phyloP scores from a whole-genome alignment of 352 stramenopile species.

The Phytopythium ostracodes region DNA sequence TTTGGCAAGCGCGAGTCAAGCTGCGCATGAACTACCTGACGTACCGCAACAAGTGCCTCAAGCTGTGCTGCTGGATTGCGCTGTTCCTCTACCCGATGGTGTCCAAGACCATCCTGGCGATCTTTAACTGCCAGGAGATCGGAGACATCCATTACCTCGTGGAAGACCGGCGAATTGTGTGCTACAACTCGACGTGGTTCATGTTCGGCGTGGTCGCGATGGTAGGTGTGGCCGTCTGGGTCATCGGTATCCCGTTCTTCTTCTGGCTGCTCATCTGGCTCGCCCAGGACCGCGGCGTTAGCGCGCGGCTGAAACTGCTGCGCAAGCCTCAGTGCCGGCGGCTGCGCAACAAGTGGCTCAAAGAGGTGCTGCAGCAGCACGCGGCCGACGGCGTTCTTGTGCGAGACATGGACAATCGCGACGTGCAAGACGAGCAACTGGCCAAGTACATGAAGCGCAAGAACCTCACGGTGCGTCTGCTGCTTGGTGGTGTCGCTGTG shows the following conservation, averaged over 20 bases:
- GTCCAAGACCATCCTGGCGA: slow-evolving; percentile 71
- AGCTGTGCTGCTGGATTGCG: slow-evolving; percentile 75
- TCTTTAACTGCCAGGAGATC: slow-evolving; percentile 82
- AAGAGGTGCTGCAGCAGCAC: slow-evolving; percentile 49
- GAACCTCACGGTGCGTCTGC: slow-evolving; percentile 56
- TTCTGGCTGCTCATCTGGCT: slow-evolving; percentile 73
- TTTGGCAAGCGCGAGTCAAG: slow-evolving; percentile 76
- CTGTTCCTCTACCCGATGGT: slow-evolving; percentile 74
- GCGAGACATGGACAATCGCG: slow-evolving; percentile 42
- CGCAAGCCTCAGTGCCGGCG: slow-evolving; percentile 29
- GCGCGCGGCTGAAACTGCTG: slow-evolving; percentile 40
- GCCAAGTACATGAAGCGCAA: slow-evolving; percentile 74
- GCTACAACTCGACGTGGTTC: slow-evolving; percentile 60
- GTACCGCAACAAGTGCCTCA: slow-evolving; percentile 77
- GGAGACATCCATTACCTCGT: slow-evolving; percentile 57
- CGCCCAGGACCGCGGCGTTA: slow-evolving; percentile 55
- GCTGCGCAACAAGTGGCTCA: slow-evolving; percentile 60
- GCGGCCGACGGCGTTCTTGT: slow-evolving; percentile 40
- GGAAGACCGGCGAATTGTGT: slow-evolving; percentile 58
- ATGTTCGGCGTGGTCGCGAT: slow-evolving; percentile 58
- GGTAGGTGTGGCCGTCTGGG: slow-evolving; percentile 58
- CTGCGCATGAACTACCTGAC: slow-evolving; percentile 82
- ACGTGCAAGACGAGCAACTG: slow-evolving; percentile 64
- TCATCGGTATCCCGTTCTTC: slow-evolving; percentile 74
- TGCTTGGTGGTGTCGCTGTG: neutral